phyloP scores from a whole-genome alignment of 371 early-diverging fungal species.

The Mucor piriformis region DNA sequence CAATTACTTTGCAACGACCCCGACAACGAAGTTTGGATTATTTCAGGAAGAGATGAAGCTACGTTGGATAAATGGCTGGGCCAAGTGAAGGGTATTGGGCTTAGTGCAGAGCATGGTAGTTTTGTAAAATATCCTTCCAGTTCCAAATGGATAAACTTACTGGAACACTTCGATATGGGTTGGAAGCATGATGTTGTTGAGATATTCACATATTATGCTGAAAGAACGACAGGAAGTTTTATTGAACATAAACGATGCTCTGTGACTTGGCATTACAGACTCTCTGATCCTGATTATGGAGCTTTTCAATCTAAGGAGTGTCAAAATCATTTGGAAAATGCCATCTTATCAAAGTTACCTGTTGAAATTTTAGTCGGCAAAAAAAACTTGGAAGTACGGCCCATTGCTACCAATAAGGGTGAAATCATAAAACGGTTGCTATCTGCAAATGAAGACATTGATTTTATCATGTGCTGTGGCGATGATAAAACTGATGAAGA shows the following conservation, averaged over 20 bases:
- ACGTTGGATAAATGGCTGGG: constrained; percentile 88
- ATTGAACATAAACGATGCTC: constrained; percentile 85
- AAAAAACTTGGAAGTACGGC: constrained; percentile 94
- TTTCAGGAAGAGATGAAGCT: constrained; percentile 89
- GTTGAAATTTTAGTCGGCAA: constrained; percentile 95
- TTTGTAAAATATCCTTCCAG: constrained; percentile 63
- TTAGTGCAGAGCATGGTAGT: constrained; percentile 80
- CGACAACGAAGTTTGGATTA: constrained; percentile 85
- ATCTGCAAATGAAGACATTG: constrained; percentile 55
- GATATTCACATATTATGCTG: constrained; percentile 89
- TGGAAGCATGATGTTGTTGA: constrained; percentile 88
- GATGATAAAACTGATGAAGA: constrained; percentile 96
- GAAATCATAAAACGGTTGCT: constrained; percentile 90
- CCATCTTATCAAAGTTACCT: constrained; percentile 86
- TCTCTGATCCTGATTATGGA: constrained; percentile 87
- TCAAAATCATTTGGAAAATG: constrained; percentile 87
- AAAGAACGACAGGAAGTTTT: constrained; percentile 85
- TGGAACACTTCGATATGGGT: constrained; percentile 78
- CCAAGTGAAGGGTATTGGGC: constrained; percentile 73
- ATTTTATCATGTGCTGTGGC: constrained; percentile 91
- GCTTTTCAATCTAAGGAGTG: constrained; percentile 89
- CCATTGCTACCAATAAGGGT: constrained; percentile 82
- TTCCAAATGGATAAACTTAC: constrained; percentile 76
- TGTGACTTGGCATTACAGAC: constrained; percentile 90
- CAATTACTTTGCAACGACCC: constrained; percentile 69